Conservation (phyloP, 441 rosid species). For the Flueggea neowawraea region DNA sequence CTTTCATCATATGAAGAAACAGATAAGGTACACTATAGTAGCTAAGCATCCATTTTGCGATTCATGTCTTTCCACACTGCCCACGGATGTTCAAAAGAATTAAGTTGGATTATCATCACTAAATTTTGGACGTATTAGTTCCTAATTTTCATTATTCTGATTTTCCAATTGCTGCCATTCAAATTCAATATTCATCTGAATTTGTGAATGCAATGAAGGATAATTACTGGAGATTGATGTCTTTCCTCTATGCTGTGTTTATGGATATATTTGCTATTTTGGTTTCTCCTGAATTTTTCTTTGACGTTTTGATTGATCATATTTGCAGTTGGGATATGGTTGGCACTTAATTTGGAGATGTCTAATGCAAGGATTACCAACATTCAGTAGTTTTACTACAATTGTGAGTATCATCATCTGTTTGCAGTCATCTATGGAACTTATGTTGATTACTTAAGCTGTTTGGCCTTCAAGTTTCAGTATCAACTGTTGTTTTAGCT, state of each 20-base stretch:
- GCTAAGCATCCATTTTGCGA: no score
- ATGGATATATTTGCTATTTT: conserved; percentile 10
- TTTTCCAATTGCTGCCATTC: not conserved
- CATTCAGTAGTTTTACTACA: conserved; percentile 63
- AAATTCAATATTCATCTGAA: conserved; percentile 4
- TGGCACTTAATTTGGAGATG: conserved; percentile 87
- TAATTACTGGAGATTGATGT: not conserved
- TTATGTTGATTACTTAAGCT: no score
- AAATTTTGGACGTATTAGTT: not conserved
- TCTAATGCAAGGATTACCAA: conserved; percentile 75
- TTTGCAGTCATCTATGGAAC: not conserved
- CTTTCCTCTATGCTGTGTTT: conserved; percentile 7
- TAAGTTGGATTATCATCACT: no score
- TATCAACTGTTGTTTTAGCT: no score
- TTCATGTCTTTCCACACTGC: no score
- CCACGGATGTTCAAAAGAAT: no score
- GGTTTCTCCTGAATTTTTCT: conserved; percentile 17
- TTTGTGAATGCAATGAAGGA: conserved; percentile 2
- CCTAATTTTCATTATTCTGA: not conserved
- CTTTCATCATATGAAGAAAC: no score
- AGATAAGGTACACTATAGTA: no score
- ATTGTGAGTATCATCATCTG: conserved; percentile 57
- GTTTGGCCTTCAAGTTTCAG: no score
- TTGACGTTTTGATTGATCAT: conserved; percentile 19
- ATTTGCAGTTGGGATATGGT: conserved; percentile 59